These are phyloP conservation scores for Aureobasidium namibiae DNA, from an alignment of 2,329 filamentous ascomycete genomes.

Conservation along the genomic window DNA sequence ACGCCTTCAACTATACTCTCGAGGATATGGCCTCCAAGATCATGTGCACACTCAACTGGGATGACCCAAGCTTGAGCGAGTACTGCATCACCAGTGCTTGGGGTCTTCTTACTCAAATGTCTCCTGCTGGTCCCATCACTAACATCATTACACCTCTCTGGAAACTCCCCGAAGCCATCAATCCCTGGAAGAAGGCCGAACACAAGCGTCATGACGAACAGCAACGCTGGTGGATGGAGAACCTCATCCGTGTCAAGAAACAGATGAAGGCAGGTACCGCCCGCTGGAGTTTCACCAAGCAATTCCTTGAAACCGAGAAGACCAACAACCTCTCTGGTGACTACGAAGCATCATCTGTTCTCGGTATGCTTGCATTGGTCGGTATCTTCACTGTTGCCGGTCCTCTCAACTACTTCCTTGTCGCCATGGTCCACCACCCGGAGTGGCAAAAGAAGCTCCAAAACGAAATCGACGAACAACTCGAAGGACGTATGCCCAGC, in stretches of 20 bases:
- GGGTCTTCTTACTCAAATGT: constrained; percentile 52
- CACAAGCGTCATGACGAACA: constrained; percentile 46
- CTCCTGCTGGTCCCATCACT: constrained; percentile 49
- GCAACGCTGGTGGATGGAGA: constrained; percentile 45
- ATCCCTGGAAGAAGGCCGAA: constrained; percentile 48
- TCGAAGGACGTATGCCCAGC: constrained; percentile 36
- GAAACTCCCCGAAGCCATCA: constrained; percentile 42
- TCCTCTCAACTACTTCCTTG: constrained; percentile 20
- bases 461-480: constrained; percentile 38
- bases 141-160: constrained; percentile 48
- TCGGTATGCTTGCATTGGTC: constrained; percentile 30
- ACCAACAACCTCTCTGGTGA: constrained; percentile 27
- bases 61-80: constrained; percentile 41
- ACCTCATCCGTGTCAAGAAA: constrained; percentile 29
- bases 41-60: constrained; percentile 48
- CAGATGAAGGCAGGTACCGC: constrained; percentile 35
- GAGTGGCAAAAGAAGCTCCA: constrained; percentile 40
- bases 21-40: constrained; percentile 53
- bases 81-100: constrained; percentile 45
- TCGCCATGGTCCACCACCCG: constrained; percentile 41
- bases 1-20: constrained; percentile 42
- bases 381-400: constrained; percentile 29
- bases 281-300: constrained; percentile 33
- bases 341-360: constrained; percentile 26
- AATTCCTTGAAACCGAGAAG: constrained; percentile 35